Percentiles rank a stretch among this genome's conserved stretches.
phyloP scores from a whole-genome alignment of 352 stramenopile genomes.

The Globisporangium rhizosaccharum region DNA sequence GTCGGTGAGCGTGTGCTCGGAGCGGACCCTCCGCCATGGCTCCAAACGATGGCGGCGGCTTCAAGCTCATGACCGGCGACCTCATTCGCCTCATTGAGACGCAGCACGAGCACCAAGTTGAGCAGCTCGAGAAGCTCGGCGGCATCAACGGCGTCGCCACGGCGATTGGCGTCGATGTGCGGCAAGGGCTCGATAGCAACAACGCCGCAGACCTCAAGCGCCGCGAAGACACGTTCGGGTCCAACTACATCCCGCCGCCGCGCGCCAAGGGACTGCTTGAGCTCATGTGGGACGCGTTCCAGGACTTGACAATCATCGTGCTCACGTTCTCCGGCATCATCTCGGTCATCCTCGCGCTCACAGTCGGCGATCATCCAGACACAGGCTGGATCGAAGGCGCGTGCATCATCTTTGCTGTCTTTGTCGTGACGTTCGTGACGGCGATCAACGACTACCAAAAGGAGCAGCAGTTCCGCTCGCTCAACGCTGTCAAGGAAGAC shows the following conservation, averaged over 20 bases:
- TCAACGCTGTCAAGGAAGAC: conserved; percentile 83
- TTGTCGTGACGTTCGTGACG: conserved; percentile 88
- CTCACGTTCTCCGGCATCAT: conserved; percentile 47
- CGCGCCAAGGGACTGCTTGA: conserved; percentile 45
- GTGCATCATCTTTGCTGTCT: conserved; percentile 89
- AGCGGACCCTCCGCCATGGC: conserved; percentile 1
- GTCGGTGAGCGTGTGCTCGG: background rate
- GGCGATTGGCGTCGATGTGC: conserved; percentile 36
- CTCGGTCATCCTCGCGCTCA: conserved; percentile 45
- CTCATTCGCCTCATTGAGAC: conserved; percentile 71
- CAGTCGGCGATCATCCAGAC: conserved; percentile 49
- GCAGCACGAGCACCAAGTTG: conserved; percentile 47
- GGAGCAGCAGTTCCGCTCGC: conserved; percentile 82
- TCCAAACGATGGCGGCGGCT: conserved; percentile 12
- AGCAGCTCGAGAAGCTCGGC: conserved; percentile 47
- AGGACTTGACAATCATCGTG: conserved; percentile 75
- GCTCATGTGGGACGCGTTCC: conserved; percentile 88
- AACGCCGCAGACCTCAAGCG: conserved; percentile 27
- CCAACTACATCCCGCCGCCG: conserved; percentile 53
- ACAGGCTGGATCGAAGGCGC: conserved; percentile 88
- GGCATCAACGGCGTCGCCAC: conserved; percentile 51
- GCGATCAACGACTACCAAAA: conserved; percentile 92
- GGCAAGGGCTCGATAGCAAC: conserved; percentile 43
- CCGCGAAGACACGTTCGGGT: conserved; percentile 43
- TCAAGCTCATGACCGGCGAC: conserved; percentile 45